Base-by-base conservation (phyloP, 768 basidiomycete species). In the Mycena floridula region DNA sequence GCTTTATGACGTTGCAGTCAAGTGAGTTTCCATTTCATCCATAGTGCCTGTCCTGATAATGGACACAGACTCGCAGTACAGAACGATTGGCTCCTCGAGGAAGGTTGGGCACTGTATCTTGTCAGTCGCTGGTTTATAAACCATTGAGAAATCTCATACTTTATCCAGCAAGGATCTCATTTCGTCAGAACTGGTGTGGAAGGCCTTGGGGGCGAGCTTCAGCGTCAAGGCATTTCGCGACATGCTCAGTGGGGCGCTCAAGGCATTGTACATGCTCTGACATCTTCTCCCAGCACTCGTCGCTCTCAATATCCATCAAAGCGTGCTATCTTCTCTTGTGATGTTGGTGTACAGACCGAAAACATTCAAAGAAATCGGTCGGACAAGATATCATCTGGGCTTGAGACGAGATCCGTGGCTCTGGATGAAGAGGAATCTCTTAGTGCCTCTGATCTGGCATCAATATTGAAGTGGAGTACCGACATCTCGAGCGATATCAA, bases 401-500 rank as follows among this genome's bases (percentile, higher is more conserved):
- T 57, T 56, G n/a, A 50, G 50, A 20, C 53, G 46, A 15, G 60
- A 54, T 35, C 52, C n/a, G 51, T 59, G 13, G 66, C 66, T 3
- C 76, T 78, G 35, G 75, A 77, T 40, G 76, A 77, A 49, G 79
- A 80, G 41, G 72, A 74, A 1, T 74, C 70, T n/a, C 56, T 84
- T 27, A 69, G 70, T 47, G 80, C 81, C 13, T 66, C 74, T 39
- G 81, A 85, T 55, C 63, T 85, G 11, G 77, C 78, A 20, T 77
- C 81, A 0, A 84, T 88, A 40, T 67, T 86, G 25, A 82, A 79
- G 53, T 84, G 82, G 77, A 84, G 80, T 52, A 82, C 83, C 57
- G 79, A 82, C 43, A 84, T 88, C 12, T 82, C 83, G 0, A 77
- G 80, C 27, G 82, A 85, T 57, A 83, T 85, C 32, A 82, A 84